A percentile compares a stretch with the other conserved stretches of the same genome.
Evolutionary conservation across 1,284 basidiomycete genomes (phyloP).

Genomic region (Rhodotorula sp.): DNA sequence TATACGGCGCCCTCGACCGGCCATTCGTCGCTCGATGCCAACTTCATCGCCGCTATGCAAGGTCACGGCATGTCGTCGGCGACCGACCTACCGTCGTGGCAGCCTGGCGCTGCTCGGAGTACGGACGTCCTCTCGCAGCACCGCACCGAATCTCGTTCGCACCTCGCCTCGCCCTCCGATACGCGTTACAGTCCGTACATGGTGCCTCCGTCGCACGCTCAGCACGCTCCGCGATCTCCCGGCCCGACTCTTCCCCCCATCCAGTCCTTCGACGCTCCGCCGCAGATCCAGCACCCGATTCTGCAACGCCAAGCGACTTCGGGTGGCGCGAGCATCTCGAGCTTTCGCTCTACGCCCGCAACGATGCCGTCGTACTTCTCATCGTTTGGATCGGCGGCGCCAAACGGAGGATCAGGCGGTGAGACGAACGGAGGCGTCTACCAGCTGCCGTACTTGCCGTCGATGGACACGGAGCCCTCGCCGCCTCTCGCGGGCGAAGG

Average conservation of each 20-base stretch:
- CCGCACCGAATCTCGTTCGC: conserved; percentile 17
- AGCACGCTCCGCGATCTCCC: conserved; percentile 10
- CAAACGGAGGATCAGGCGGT: neutral
- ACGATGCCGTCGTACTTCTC: conserved; percentile 28
- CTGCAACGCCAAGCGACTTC: neutral
- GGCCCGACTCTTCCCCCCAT: conserved; percentile 15
- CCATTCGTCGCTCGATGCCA: conserved; percentile 36
- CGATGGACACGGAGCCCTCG: conserved; percentile 24
- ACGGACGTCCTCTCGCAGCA: neutral
- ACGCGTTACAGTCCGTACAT: conserved; percentile 1
- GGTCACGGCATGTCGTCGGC: conserved; percentile 26
- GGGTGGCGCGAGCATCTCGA: conserved; percentile 16
- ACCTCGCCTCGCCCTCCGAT: conserved; percentile 14
- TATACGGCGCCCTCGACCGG: conserved; percentile 29
- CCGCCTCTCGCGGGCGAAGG: neutral
- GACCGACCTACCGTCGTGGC: conserved; percentile 8
- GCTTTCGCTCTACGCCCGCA: conserved; percentile 28
- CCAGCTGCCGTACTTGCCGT: conserved; percentile 19
- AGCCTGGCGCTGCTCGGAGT: neutral
- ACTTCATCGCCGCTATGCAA: conserved; percentile 31
- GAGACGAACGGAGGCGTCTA: neutral
- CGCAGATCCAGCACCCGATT: conserved; percentile 3
- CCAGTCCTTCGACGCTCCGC: conserved; percentile 13
- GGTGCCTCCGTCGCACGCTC: neutral
- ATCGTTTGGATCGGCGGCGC: neutral